Base-by-base conservation (phyloP, 441 rosid species). In the Theobroma grandiflorum region DNA sequence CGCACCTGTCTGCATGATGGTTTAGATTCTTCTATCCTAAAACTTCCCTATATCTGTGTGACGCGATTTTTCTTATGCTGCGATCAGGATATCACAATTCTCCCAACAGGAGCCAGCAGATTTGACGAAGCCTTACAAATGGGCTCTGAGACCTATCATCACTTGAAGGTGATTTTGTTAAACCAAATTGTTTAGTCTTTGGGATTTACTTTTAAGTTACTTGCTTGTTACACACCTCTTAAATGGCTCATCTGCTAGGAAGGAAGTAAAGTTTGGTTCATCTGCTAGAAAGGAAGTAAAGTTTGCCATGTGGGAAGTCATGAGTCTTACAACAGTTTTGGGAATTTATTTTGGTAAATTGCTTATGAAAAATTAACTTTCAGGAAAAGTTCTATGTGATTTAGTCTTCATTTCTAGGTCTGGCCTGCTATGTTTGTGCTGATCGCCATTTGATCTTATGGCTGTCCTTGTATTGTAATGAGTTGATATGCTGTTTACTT, bases 111-210 rank as follows among this genome's bases (percentile, higher is more conserved):
- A 83, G 99, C 99, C 59, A 79, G 78, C 87, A 95, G 89, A 85
- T 95, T 95, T 90, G 92, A 89, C 89, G 99, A 97, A 89, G 99
- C 99, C 68, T 81, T 97, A 80, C 97, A 89, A 80, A 92, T 96
- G 95, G 99, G 98, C 82, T 86, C 98, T 61, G 99, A 97, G 88
- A 93, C 97, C 63, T 97, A 93, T 87, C 95, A 93, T 82, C 99
- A 97, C 84, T 90, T 97, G 79, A 97, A 95, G 99, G 99, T 97
- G 84, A 77, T 68, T 74, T 79, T 78, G 31, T 63, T 63, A 11
- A 42, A 75, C 76, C 55, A 64, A 76, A 26, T 40, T 69, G 2
- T 33, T 35, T 78, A 67, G 72, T 59, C 74, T 73, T 52, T 84
- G 31, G 50, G 70, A 80, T 72, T 74, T 53, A 55, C 40, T 37